phyloP scores from a whole-genome alignment of 768 basidiomycete species.

The Sarcodon sp. region DNA sequence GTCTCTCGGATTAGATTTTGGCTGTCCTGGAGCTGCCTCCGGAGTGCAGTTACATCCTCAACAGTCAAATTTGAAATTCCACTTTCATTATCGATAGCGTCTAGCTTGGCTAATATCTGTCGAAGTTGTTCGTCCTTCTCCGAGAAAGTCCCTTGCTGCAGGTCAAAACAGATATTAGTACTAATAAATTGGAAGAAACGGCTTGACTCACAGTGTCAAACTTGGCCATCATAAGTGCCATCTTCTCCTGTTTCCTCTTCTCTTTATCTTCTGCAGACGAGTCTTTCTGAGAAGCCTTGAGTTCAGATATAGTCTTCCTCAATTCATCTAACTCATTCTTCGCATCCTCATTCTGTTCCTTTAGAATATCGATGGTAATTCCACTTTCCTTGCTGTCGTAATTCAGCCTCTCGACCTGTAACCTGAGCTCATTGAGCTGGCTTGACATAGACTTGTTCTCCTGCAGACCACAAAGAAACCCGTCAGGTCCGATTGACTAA shows the following conservation, averaged over 20 bases:
- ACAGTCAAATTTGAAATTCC: constrained; percentile 44
- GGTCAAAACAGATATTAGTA: background rate
- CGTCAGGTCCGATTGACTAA: background rate
- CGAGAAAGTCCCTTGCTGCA: constrained; percentile 82
- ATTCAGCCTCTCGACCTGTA: constrained; percentile 84
- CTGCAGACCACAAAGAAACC: constrained; percentile 21
- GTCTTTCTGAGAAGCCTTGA: constrained; percentile 74
- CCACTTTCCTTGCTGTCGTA: constrained; percentile 93
- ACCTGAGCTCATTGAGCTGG: constrained; percentile 83
- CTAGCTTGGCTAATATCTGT: constrained; percentile 71
- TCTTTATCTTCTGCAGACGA: constrained; percentile 92
- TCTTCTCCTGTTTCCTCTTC: constrained; percentile 97
- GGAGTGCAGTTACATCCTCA: constrained; percentile 71
- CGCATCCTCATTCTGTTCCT: constrained; percentile 86
- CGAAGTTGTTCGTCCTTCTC: constrained; percentile 94
- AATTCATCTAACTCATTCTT: constrained; percentile 85
- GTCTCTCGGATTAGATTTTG: constrained; percentile 81
- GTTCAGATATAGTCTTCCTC: constrained; percentile 61
- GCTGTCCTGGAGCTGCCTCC: constrained; percentile 81
- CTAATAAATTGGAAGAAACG: background rate
- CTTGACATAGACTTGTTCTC: constrained; percentile 93
- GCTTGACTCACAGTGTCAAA: constrained; percentile 71
- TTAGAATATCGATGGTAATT: constrained; percentile 89
- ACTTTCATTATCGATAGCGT: constrained; percentile 56
- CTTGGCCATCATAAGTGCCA: constrained; percentile 99